Evolutionary conservation across 75 land plant species (phyloP), one percentile per base, ranked within the genome.

Genomic region (Larix kaempferi): DNA sequence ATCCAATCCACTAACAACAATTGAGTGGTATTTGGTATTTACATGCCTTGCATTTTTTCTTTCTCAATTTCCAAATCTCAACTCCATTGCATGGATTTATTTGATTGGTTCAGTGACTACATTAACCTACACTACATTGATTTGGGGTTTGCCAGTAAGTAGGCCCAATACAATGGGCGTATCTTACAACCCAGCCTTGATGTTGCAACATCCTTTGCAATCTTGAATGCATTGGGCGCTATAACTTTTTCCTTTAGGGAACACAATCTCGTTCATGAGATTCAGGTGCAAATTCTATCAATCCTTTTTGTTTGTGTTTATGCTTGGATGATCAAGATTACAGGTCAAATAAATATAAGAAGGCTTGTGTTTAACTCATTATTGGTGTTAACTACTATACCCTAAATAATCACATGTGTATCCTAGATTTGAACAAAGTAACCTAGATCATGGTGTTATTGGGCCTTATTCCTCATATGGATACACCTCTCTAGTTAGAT

Each of bases 21-120:
- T 88, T 19, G 93, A 96, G 66, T 96, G 99, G 99, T 92, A 92
- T 89, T 71, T 96, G 76, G 89, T 96, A 6, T 96, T 94, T 64
- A 73, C 88, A 7, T 86, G 84, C 59, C 84, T 85, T 1, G 85
- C 88, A 33, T 71, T 87, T 15, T 81, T 92, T 8, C 78, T 94
- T 13, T 83, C 95, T 11, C 99, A 96, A 80, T 84, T 96, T 15
- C 99, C 99, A n/a, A 96, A 94, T 85, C 81, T 96, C 78, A 92
- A 96, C 85, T 96, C 99, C 67, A 91, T 96, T 5, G 99, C 96
- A 23, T 90, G 95, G 0, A 79, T 94, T 3, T 94, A 98, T 1
- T 76, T 96, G 25, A 78, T 91, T 58, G 99, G 99, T 6, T 93
- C 92, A 1, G 61, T 87, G 73, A 89, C 96, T n/a, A 93, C 98